Evolutionary conservation across 257 asterid genomes (phyloP).

Genomic region (Jaltomata sinuosa): DNA sequence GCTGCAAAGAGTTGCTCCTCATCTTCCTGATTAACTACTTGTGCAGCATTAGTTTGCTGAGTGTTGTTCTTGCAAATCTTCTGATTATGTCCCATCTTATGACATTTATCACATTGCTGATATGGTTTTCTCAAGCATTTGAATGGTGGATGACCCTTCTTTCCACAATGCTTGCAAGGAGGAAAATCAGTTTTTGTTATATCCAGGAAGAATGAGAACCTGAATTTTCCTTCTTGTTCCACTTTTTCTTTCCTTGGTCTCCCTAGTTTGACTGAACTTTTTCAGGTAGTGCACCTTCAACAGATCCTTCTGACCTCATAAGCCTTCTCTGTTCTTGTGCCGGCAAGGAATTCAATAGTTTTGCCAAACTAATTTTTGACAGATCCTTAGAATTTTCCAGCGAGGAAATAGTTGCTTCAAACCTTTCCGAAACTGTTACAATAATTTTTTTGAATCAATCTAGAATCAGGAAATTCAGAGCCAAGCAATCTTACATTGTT

Average conservation of each 20-base stretch:
- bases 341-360: background rate
- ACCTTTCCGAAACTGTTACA: background rate
- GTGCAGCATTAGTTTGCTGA: background rate
- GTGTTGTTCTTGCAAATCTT: background rate
- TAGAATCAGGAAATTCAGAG: background rate
- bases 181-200: background rate
- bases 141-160: background rate
- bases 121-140: background rate
- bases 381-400: background rate
- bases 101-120: background rate
- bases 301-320: background rate
- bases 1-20: background rate
- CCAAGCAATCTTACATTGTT: background rate
- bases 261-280: too few species aligned
- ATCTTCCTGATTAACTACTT: background rate
- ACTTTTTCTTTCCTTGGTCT: background rate
- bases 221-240: background rate
- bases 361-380: background rate
- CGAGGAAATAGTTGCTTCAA: background rate
- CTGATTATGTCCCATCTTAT: background rate
- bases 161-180: background rate
- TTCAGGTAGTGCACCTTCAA: background rate
- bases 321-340: background rate
- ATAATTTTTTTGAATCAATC: background rate
- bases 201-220: background rate